phyloP scores from a whole-genome alignment of 2,329 filamentous ascomycete species.

The Fusarium avenaceum region DNA sequence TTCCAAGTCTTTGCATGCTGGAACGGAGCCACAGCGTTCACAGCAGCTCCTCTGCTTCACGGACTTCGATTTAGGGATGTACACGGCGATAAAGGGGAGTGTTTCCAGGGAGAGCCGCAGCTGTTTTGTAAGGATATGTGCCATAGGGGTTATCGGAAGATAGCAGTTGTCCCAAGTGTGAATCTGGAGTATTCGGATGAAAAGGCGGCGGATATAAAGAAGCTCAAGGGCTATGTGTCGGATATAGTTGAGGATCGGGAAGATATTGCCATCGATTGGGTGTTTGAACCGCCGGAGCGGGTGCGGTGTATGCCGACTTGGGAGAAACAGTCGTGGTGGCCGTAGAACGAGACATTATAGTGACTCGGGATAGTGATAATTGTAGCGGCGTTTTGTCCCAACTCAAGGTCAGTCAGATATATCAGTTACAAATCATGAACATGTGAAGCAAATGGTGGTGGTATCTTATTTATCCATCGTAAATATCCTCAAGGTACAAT shows the following conservation, averaged over 20 bases:
- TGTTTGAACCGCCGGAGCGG: conserved; percentile 57
- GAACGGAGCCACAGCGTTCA: conserved; percentile 68
- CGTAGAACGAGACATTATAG: conserved; percentile 52
- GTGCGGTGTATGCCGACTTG: conserved; percentile 64
- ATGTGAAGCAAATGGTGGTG: neutral
- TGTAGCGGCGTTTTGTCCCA: neutral
- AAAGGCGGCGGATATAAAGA: conserved; percentile 61
- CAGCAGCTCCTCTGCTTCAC: conserved; percentile 61
- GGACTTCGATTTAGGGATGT: conserved; percentile 61
- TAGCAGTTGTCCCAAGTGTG: conserved; percentile 68
- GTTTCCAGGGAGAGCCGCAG: conserved; percentile 67
- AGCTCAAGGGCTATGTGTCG: conserved; percentile 63
- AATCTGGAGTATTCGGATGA: conserved; percentile 68
- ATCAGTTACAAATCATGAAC: rapidly evolving
- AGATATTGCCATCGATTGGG: conserved; percentile 58
- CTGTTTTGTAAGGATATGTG: conserved; percentile 71
- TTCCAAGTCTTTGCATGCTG: conserved; percentile 73
- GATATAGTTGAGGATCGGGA: conserved; percentile 51
- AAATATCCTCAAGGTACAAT: neutral
- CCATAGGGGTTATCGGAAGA: conserved; percentile 62
- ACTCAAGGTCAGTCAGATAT: neutral
- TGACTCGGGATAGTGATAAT: neutral
- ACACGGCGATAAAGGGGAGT: conserved; percentile 56
- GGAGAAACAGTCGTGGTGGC: conserved; percentile 57
- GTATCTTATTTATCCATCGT: neutral